Conservation (phyloP, 768 basidiomycete species). For the Panus rudis region DNA sequence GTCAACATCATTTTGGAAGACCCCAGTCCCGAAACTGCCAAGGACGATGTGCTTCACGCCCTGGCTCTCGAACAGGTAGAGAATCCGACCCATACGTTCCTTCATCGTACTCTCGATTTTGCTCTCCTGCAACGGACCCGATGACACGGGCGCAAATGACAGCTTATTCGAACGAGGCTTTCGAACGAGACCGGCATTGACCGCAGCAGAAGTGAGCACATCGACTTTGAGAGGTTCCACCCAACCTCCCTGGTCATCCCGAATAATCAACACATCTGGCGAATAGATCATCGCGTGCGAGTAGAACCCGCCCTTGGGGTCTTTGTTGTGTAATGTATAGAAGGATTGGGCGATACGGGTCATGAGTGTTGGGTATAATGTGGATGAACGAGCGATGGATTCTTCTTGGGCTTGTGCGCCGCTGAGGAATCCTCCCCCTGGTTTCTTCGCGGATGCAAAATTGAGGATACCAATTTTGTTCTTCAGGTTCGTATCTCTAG, state of each 20-base stretch:
- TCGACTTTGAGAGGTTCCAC: slow-evolving; percentile 52
- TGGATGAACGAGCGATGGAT: slow-evolving; percentile 70
- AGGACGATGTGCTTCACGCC: slow-evolving; percentile 55
- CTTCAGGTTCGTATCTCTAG: slow-evolving; percentile 11
- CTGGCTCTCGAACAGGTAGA: slow-evolving; percentile 57
- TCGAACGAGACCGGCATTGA: slow-evolving; percentile 56
- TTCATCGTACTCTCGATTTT: slow-evolving; percentile 52
- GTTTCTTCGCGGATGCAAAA: slow-evolving; percentile 70
- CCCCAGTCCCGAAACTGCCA: slow-evolving; percentile 75
- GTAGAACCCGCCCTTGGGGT: slow-evolving; percentile 48
- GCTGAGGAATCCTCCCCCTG: slow-evolving; percentile 68
- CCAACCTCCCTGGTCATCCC: slow-evolving; percentile 55
- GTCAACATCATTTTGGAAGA: slow-evolving; percentile 58
- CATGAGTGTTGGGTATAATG: slow-evolving; percentile 56
- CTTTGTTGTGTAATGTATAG: slow-evolving; percentile 50
- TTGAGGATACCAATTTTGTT: slow-evolving; percentile 57
- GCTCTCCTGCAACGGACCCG: slow-evolving; percentile 18
- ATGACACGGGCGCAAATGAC: no score
- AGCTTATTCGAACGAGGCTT: slow-evolving; percentile 14
- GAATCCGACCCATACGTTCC: slow-evolving; percentile 63
- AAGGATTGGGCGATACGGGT: slow-evolving; percentile 49
- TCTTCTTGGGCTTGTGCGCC: slow-evolving; percentile 80
- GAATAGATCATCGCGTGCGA: slow-evolving; percentile 77
- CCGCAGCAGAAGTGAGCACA: slow-evolving; percentile 66
- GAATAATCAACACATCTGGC: slow-evolving; percentile 53